Evolutionary conservation across 1,139 yeast species (phyloP), one percentile per base, ranked within the genome.

Genomic region (Scheffersomyces quercinus): DNA sequence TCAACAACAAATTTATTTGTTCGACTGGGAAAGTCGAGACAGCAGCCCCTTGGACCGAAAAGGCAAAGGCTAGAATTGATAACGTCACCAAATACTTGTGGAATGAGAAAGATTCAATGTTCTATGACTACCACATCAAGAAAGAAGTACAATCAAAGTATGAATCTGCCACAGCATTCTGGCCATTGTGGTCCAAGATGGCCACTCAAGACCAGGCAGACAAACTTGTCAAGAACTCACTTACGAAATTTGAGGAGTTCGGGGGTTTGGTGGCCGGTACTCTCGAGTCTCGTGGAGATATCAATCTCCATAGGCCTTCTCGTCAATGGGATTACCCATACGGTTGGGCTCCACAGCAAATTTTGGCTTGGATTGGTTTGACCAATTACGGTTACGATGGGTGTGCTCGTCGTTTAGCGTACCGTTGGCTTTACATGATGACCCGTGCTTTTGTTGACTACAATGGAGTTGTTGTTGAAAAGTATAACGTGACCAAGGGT

Each of bases 281-380:
- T 0, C 77, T 82, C 52, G 65, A 76, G 54, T 83, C 93, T 4
- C 74, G 96, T 46, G 97, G 97, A 26, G 81, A 72, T 13, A 70
- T 87, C 28, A 82, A 86, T 2, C 64, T 88, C 28, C 72, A 79
- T 41, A 73, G 91, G 54, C 97, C 96, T 20, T 82, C 88, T 29
- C 79, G 98, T 64, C 99, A 93, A 68, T 93, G 99, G 99, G 99
- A 93, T 64, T 93, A 85, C 62, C 99, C 99, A 5, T 89, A 74
- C 59, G 99, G 98, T 4, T 93, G 99, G 99, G 97, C 99, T 0
- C 99, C 99, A 2, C 99, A 95, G 63, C 99, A 93, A 64, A 88
- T 93, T 15, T 68, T 93, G 43, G 95, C 96, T 0, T 93, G 99
- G 99, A 79, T 79, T 36, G 99, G 98, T 0, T 72, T 93, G 34